Conservation (phyloP, 2,329 filamentous ascomycete species). For the Paracoccidioides lutzii region DNA sequence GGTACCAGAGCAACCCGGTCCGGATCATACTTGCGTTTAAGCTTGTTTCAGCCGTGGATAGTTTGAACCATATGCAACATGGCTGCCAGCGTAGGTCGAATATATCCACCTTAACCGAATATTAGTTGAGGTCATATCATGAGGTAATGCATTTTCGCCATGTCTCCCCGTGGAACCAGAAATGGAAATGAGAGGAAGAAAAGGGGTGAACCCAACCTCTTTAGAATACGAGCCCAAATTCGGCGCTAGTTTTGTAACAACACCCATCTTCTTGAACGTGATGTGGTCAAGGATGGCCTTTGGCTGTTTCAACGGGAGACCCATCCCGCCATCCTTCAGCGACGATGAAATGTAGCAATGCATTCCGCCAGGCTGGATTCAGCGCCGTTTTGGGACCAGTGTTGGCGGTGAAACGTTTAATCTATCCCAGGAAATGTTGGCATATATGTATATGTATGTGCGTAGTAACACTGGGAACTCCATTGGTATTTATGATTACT, state of each 20-base stretch:
- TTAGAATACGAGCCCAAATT: background rate
- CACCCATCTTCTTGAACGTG: background rate
- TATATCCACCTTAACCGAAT: background rate
- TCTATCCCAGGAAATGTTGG: too few relatives aligned
- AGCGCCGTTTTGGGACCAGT: background rate
- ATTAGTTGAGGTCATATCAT: background rate
- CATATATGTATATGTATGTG: too few relatives aligned
- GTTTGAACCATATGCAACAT: background rate
- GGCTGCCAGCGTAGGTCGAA: background rate
- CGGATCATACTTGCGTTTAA: background rate
- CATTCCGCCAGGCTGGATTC: background rate
- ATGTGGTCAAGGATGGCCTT: background rate
- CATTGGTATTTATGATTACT: too few relatives aligned
- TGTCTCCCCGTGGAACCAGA: too few relatives aligned
- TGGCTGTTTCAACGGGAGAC: background rate
- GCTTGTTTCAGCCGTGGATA: background rate
- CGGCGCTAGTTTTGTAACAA: background rate
- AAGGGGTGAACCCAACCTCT: background rate
- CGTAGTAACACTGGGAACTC: too few relatives aligned
- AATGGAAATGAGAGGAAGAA: background rate
- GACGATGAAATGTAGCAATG: background rate
- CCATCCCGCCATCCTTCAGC: background rate
- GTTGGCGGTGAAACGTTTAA: background rate
- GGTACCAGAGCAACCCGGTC: background rate
- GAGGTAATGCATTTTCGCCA: too few relatives aligned